Percentiles rank a stretch among this genome's conserved stretches.
Conservation (phyloP, 2,329 filamentous ascomycete species). For the Macrophomina tecta region DNA sequence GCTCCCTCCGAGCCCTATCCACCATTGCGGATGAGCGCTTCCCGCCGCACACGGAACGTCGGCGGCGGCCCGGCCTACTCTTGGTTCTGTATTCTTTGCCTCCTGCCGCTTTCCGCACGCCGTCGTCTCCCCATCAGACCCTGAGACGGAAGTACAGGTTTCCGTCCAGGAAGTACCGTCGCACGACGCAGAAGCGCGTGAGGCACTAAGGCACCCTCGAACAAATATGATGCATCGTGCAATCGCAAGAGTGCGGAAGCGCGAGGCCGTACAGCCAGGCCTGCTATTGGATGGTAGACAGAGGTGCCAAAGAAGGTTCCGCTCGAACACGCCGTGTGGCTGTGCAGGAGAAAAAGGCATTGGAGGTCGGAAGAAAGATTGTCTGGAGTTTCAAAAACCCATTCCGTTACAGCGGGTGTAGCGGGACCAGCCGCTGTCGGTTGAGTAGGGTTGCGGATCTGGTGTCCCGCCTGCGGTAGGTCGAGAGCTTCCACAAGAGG, state of each 20-base stretch:
- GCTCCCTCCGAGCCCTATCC: not conserved
- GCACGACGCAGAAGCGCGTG: not conserved
- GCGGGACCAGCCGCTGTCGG: not conserved
- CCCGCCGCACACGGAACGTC: not conserved
- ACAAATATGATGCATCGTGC: too few relatives aligned
- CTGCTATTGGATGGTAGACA: too few relatives aligned
- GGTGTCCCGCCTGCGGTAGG: not conserved
- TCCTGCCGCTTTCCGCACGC: not conserved
- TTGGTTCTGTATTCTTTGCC: not conserved
- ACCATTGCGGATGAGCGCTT: not conserved
- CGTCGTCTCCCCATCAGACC: not conserved
- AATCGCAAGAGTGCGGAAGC: too few relatives aligned
- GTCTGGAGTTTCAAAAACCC: not conserved
- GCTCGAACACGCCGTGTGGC: not conserved
- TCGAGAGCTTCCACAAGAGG: not conserved
- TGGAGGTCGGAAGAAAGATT: not conserved
- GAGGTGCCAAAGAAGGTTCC: too few relatives aligned
- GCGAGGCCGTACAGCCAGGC: too few relatives aligned
- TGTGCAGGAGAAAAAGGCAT: not conserved
- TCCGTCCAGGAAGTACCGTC: not conserved
- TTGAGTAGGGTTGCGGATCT: not conserved
- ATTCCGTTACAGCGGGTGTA: conserved; percentile 2
- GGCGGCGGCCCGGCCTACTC: not conserved
- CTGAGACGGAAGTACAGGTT: not conserved
- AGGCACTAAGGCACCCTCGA: not conserved